Evolutionary conservation across 2,329 filamentous ascomycete species (phyloP).

Genomic region (Aspergillus eucalypticola): DNA sequence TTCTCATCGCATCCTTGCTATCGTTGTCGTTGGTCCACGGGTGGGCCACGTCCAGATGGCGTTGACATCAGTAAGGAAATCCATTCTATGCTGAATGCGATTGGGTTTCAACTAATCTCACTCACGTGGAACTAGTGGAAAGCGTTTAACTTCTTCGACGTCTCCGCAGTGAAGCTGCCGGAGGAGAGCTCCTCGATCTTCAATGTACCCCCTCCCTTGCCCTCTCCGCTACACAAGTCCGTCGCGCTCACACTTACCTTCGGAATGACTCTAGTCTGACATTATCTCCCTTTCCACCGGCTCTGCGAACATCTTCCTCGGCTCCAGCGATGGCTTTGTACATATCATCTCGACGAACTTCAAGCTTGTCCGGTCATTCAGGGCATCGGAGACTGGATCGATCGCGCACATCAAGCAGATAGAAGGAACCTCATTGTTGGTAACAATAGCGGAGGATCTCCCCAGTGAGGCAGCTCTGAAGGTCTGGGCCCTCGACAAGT

Average conservation of each 20-base stretch:
- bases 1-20: constrained; percentile 20
- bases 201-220: constrained; percentile 60
- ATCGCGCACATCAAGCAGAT: constrained; percentile 93
- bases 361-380: constrained; percentile 84
- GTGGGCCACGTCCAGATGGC: constrained; percentile 41
- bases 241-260: not conserved
- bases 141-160: constrained; percentile 99
- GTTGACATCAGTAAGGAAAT: constrained; percentile 42
- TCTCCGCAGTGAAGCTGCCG: constrained; percentile 75
- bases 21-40: constrained; percentile 29
- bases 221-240: not conserved
- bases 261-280: constrained; percentile 52
- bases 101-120: constrained; percentile 12
- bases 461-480: constrained; percentile 85
- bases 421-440: constrained; percentile 78
- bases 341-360: constrained; percentile 85
- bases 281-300: constrained; percentile 83
- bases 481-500: constrained; percentile 95
- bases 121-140: constrained; percentile 71
- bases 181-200: constrained; percentile 78
- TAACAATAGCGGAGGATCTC: constrained; percentile 81
- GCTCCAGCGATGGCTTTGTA: constrained; percentile 79
- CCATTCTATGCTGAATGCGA: not conserved
- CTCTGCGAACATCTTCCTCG: constrained; percentile 85
- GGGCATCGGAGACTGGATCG: constrained; percentile 71